Evolutionary conservation across 768 basidiomycete species (phyloP).

Genomic region (Cytidiella melzeri): DNA sequence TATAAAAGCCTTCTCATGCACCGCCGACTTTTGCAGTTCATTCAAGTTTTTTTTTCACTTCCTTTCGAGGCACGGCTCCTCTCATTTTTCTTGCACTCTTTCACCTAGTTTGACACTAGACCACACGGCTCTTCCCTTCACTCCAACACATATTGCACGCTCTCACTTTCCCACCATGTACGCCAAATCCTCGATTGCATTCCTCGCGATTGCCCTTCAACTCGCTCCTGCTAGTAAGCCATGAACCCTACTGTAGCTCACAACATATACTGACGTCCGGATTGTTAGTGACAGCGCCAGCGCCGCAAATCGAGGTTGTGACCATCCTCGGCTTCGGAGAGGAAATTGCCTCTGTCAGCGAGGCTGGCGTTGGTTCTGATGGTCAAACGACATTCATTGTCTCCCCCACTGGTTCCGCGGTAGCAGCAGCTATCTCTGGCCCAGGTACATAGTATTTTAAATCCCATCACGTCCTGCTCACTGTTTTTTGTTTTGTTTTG

Average conservation of each 20-base stretch:
- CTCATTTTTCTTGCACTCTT: background rate
- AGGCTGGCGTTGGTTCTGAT: background rate
- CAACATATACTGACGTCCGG: too few species aligned
- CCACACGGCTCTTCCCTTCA: too few species aligned
- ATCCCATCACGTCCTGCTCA: background rate
- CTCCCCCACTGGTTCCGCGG: background rate
- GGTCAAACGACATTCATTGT: background rate
- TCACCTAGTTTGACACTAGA: background rate
- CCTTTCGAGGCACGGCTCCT: background rate
- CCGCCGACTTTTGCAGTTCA: too few species aligned
- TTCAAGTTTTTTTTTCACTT: background rate
- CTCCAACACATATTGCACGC: background rate
- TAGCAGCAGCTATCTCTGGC: background rate
- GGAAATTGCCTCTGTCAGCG: background rate
- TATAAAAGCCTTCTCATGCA: too few species aligned
- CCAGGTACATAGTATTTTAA: background rate
- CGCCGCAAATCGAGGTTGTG: too few species aligned
- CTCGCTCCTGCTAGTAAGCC: too few species aligned
- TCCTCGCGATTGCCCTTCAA: background rate
- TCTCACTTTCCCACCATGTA: too few species aligned
- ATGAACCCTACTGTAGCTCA: too few species aligned
- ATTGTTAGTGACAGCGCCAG: too few species aligned
- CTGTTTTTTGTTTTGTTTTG: background rate
- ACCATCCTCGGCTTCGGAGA: background rate
- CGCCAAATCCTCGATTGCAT: background rate